A percentile compares a stretch with the other conserved stretches of the same genome.
phyloP scores from a whole-genome alignment of 108 stramenopile species.

The Cyclotella atomus region DNA sequence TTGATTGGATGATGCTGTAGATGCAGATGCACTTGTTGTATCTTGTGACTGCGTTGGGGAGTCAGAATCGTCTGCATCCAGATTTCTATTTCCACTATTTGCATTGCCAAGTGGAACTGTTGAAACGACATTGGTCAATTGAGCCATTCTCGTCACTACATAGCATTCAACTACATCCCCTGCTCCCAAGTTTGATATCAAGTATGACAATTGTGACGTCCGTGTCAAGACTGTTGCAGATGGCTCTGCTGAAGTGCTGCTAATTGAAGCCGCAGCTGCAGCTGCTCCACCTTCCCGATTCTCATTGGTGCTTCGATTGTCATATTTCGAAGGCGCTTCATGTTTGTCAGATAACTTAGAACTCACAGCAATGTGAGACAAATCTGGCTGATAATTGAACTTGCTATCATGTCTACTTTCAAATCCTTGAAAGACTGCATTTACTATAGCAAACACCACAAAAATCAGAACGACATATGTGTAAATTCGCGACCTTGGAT shows the following conservation, averaged over 20 bases:
- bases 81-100: constrained; percentile 8
- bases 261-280: too few species aligned
- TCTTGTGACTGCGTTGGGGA: background rate
- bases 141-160: constrained; percentile 64
- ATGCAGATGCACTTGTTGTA: background rate
- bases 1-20: constrained; percentile 11
- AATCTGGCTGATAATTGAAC: background rate
- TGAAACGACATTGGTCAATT: constrained; percentile 43
- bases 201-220: constrained; percentile 48
- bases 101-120: constrained; percentile 16
- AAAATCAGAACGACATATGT: constrained; percentile 17
- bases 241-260: background rate
- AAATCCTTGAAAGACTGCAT: constrained; percentile 27
- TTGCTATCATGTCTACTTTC: constrained; percentile 23
- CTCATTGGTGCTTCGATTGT: constrained; percentile 22
- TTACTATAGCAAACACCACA: constrained; percentile 26
- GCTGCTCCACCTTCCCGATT: constrained; percentile 20
- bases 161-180: constrained; percentile 85
- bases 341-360: background rate
- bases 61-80: background rate
- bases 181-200: constrained; percentile 79
- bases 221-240: constrained; percentile 42
- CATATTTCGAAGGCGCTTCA: background rate
- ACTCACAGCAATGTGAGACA: background rate
- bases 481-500: constrained; percentile 13